Evolutionary conservation across 208 protist species (phyloP), one percentile per base, ranked within the genome.

Genomic region (Endotrypanum monterogeii): DNA sequence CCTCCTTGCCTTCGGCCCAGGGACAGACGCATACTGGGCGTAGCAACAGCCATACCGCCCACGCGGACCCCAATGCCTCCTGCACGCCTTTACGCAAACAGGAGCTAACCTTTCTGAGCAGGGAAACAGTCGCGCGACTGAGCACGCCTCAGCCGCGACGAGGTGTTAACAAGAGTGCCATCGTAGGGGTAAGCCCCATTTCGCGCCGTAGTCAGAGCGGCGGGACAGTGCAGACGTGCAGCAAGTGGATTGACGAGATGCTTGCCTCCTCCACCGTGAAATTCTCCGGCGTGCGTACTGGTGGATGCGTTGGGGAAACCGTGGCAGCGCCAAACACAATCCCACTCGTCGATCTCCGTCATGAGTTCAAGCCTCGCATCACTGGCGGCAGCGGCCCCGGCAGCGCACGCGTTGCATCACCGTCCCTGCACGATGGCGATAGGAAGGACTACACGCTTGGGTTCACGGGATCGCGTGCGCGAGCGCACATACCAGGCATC

Each of bases 301-400:
- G 69, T 18, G 71, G 67, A 25, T 61, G 62, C 12, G 65, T 30
- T 6, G 73, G 62, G n/a, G 73, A 61, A 12, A 67, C 61, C 2
- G 69, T 55, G 1, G 71, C 44, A 7, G 58, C 76, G 14, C 46
- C 30, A 32, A 57, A 57, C 39, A 32, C 74, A 23, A 66, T 93
- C 58, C 85, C 84, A 14, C 69, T 90, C n/a, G 79, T 93, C 0
- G 89, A 93, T 55, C 70, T 93, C 11, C 85, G 89, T 46, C 81
- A 20, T 30, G 86, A 87, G 30, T 93, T 93, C 61, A 82, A 75
- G 61, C 83, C 83, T 3, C 52, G 66, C 28, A 67, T 80, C 23
- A 50, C 67, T 6, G 67, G 78, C 50, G 8, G 16, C 35, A n/a
- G 62, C 16, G n/a, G 66, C 39, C 54, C 68, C 20, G n/a, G 51